Conservation (phyloP, 192 early-diverging fungal species). For the Coemansia sp. region DNA sequence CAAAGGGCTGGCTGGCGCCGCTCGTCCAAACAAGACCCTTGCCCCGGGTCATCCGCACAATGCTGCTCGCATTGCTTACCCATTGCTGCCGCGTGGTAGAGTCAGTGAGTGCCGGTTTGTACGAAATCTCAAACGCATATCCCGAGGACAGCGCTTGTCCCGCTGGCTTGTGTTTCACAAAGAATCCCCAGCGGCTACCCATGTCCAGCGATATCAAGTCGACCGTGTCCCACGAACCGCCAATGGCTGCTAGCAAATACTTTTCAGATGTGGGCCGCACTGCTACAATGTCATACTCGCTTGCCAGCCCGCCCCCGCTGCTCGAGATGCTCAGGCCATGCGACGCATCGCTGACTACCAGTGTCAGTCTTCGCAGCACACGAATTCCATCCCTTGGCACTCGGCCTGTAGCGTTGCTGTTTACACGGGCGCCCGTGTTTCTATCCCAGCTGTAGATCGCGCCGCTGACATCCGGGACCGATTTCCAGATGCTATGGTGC, state of each 20-base stretch:
- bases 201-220: slow-evolving; percentile 50
- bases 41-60: slow-evolving; percentile 48
- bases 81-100: slow-evolving; percentile 40
- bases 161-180: slow-evolving; percentile 48
- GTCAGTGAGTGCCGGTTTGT: slow-evolving; percentile 30
- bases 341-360: slow-evolving; percentile 34
- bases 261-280: slow-evolving; percentile 43
- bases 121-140: slow-evolving; percentile 35
- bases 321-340: slow-evolving; percentile 36
- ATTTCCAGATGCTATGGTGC: slow-evolving; percentile 36
- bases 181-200: slow-evolving; percentile 44
- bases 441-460: slow-evolving; percentile 32
- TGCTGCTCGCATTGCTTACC: slow-evolving; percentile 42
- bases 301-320: slow-evolving; percentile 11
- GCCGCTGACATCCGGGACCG: slow-evolving; percentile 17
- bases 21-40: slow-evolving; percentile 38
- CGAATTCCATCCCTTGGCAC: slow-evolving; percentile 29
- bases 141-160: slow-evolving; percentile 39
- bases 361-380: slow-evolving; percentile 43
- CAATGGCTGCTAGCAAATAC: slow-evolving; percentile 34
- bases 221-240: slow-evolving; percentile 36
- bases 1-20: slow-evolving; percentile 33
- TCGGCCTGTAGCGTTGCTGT: neutral
- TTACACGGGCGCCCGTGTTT: slow-evolving; percentile 22
- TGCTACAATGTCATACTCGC: slow-evolving; percentile 47